Evolutionary conservation across 805 yeast genomes (phyloP).

Genomic region (Kuraishia ogatae): DNA sequence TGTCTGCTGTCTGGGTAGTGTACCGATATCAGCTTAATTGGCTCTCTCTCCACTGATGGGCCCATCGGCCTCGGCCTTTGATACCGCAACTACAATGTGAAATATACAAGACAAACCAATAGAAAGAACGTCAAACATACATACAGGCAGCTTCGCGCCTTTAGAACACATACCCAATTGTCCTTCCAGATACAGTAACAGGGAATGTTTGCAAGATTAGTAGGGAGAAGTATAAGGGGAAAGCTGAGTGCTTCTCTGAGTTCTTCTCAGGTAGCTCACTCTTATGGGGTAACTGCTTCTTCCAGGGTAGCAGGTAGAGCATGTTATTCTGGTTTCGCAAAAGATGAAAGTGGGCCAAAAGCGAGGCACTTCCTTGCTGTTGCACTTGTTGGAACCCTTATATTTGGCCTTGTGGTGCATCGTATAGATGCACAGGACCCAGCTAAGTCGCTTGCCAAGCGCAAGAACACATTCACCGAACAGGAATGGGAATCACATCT

Average conservation of each 20-base stretch:
- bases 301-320: background rate
- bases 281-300: background rate
- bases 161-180: too few relatives aligned
- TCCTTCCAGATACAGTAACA: too few relatives aligned
- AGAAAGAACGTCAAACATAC: background rate
- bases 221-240: background rate
- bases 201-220: background rate
- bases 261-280: too few relatives aligned
- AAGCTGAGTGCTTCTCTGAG: too few relatives aligned
- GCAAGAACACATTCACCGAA: conserved; percentile 34
- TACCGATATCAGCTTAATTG: too few relatives aligned
- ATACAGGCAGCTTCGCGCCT: background rate
- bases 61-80: background rate
- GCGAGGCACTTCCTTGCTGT: conserved; percentile 31
- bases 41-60: background rate
- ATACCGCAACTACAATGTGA: background rate
- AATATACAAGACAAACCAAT: too few relatives aligned
- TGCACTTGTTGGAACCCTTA: conserved; percentile 35
- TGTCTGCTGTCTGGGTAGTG: background rate
- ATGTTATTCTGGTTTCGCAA: conserved; percentile 1
- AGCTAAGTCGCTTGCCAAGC: conserved; percentile 16
- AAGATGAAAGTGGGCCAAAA: conserved; percentile 25
- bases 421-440: conserved; percentile 23
- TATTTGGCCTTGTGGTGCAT: conserved; percentile 24
- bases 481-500: conserved; percentile 37